Evolutionary conservation across 2,329 filamentous ascomycete species (phyloP), one percentile per base, ranked within the genome.

Genomic region (Alternaria gansuensis): DNA sequence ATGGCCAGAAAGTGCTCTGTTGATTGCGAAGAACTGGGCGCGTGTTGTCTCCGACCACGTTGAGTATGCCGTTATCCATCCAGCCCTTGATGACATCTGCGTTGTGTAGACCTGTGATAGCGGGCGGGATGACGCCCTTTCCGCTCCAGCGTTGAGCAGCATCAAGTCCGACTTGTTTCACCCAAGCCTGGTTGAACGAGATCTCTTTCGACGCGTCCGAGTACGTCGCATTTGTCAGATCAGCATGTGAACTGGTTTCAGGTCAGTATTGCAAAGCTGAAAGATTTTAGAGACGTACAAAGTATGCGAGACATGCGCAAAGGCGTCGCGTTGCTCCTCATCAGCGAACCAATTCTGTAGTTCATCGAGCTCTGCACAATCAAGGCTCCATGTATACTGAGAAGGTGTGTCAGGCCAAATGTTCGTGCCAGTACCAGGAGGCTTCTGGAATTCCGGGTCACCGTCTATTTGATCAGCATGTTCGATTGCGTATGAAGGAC

Each of bases 41-140:
- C 2, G 86, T 88, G 75, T 88, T 88, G 71, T 88, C 86, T 36
- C 86, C 86, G n/a, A 88, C 85, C 50, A 84, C 85, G 64, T 85
- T 83, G 17, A 72, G 78, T 63, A 88, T 84, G n/a, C 85, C 85
- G 57, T 85, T 85, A 43, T 86, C 84, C 66, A 79, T 78, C 85
- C 85, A 88, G 6, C 84, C 86, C 51, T 76, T 75, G 45, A 88
- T 82, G 10, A 82, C 86, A 72, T 88, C 86, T n/a, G 84, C 86
- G 64, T 88, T 88, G 76, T 88, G 84, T 26, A 88, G 70, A 48
- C 86, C 86, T 1, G 86, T 88, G 60, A 88, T 88, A 34, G 85
- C 85, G 0, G 86, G 86, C 2, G 86, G 86, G 57, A 88, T 85
- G 51, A 88, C 80, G 29, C 85, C 86, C 37, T 82, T 80, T 3